phyloP scores from a whole-genome alignment of 495 filamentous ascomycete genomes.

The Talaromyces ruber region DNA sequence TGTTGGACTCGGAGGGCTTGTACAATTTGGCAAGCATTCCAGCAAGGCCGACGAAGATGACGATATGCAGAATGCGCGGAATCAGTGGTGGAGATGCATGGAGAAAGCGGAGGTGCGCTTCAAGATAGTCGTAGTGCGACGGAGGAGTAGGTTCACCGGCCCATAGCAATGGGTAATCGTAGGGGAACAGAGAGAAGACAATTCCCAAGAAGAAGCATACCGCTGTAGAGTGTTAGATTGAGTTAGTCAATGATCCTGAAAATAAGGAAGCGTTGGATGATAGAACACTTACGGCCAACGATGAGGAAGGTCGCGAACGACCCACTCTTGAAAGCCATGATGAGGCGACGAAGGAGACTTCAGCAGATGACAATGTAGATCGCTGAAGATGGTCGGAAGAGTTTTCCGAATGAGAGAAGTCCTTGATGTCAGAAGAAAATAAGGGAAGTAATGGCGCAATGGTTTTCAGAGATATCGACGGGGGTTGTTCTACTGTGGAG shows the following conservation, averaged over 20 bases:
- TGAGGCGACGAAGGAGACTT: not conserved
- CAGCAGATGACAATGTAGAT: not conserved
- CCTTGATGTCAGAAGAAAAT: not conserved
- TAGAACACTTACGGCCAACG: conserved; percentile 66
- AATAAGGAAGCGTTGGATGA: not conserved
- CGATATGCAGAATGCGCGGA: conserved; percentile 86
- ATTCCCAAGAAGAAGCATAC: conserved; percentile 96
- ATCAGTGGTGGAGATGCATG: conserved; percentile 85
- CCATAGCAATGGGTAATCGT: conserved; percentile 98
- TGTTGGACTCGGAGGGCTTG: conserved; percentile 82
- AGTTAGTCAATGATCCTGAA: not conserved
- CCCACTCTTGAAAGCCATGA: conserved; percentile 33
- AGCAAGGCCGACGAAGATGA: conserved; percentile 75
- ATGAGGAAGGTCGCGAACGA: conserved; percentile 93
- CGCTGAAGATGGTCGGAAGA: not conserved
- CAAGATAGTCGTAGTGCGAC: conserved; percentile 69
- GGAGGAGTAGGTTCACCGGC: conserved; percentile 52
- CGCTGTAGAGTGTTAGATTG: conserved; percentile 37
- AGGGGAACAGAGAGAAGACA: conserved; percentile 93
- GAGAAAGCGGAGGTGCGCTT: conserved; percentile 78
- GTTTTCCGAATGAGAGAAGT: not conserved
- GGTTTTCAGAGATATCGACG: not conserved
- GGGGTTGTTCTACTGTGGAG: not conserved
- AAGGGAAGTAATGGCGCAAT: not conserved
- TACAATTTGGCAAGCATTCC: conserved; percentile 93